phyloP scores from a whole-genome alignment of 2,329 filamentous ascomycete genomes.

The Fusarium palustre region DNA sequence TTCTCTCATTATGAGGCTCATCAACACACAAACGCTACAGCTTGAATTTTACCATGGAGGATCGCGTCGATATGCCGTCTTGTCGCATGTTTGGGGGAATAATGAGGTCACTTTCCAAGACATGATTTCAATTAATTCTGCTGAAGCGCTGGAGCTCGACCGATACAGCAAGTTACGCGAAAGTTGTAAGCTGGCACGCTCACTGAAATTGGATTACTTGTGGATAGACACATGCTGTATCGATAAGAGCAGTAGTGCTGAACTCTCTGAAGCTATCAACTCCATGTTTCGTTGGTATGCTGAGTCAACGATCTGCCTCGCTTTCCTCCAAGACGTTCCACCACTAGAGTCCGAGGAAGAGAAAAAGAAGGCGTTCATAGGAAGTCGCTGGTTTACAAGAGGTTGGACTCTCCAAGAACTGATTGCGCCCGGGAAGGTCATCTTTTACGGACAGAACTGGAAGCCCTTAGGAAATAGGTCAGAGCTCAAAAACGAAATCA shows the following conservation, averaged over 20 bases:
- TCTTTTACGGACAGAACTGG: conserved; percentile 45
- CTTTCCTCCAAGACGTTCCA: conserved; percentile 43
- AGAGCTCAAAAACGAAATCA: conserved; percentile 37
- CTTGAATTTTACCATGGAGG: conserved; percentile 40
- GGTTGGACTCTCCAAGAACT: conserved; percentile 50
- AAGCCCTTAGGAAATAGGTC: conserved; percentile 29
- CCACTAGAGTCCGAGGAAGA: conserved; percentile 1
- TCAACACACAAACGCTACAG: conserved; percentile 41
- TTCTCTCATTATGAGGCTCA: conserved; percentile 38
- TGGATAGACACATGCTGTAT: conserved; percentile 53
- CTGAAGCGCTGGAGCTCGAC: conserved; percentile 4
- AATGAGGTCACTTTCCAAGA: conserved; percentile 43
- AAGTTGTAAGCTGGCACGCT: conserved; percentile 37
- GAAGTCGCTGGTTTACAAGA: conserved; percentile 46
- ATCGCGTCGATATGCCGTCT: conserved; percentile 42
- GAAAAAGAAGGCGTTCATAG: background rate
- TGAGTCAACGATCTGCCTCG: conserved; percentile 44
- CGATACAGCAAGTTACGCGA: conserved; percentile 39
- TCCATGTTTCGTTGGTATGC: conserved; percentile 53
- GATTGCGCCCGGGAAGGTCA: conserved; percentile 44
- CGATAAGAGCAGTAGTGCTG: conserved; percentile 50
- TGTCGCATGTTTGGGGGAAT: conserved; percentile 47
- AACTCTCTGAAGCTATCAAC: conserved; percentile 50
- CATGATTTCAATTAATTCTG: background rate
- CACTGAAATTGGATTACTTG: conserved; percentile 39